These are phyloP conservation scores for Chalaropsis thielavioides DNA, from an alignment of 2,329 filamentous ascomycete genomes.

Conservation along the genomic window DNA sequence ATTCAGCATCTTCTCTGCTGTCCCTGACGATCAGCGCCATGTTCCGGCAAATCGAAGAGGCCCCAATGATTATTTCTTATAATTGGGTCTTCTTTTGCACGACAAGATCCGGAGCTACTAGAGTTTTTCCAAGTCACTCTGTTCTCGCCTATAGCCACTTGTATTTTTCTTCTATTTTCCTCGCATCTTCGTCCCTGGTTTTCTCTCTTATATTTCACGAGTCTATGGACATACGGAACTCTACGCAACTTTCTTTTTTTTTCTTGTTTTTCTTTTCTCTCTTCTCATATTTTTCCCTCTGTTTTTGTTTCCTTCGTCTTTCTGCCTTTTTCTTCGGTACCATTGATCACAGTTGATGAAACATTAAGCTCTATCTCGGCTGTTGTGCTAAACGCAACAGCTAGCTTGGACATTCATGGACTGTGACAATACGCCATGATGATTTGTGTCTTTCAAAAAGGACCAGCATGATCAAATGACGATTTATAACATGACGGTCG, in stretches of 20 bases:
- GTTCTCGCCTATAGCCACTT: background rate
- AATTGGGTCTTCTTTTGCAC: conserved; percentile 18
- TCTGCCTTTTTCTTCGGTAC: conserved; percentile 2
- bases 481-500: background rate
- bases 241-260: background rate
- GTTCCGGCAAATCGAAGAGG: conserved; percentile 58
- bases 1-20: conserved; percentile 83
- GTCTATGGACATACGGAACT: conserved; percentile 2
- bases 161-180: background rate
- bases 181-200: background rate
- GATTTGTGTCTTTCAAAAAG: conserved; percentile 1
- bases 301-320: background rate
- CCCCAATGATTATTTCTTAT: conserved; percentile 58
- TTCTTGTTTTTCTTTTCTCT: background rate
- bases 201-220: conserved; percentile 3
- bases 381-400: background rate
- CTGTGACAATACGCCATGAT: background rate
- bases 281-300: background rate
- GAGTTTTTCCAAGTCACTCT: background rate
- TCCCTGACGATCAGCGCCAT: conserved; percentile 72
- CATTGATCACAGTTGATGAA: background rate
- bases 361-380: no score
- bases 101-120: background rate
- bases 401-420: background rate
- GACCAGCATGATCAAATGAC: background rate